Evolutionary conservation across 352 stramenopile genomes (phyloP).

Genomic region (Pythium rhizo-oryzae): DNA sequence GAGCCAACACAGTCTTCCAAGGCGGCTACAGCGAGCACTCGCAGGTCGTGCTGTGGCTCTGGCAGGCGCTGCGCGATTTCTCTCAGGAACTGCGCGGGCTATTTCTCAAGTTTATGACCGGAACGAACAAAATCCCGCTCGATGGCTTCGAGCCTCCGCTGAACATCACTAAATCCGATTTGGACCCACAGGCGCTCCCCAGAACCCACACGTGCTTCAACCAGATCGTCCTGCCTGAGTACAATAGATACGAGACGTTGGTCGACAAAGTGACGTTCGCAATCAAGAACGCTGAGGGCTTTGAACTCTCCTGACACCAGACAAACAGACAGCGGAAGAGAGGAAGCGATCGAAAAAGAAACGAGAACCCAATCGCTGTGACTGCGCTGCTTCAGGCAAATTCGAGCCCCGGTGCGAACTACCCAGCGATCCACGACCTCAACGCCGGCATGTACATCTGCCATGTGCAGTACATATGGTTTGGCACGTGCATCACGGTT

Average conservation of each 20-base stretch:
- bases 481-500: conserved; percentile 9
- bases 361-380: conserved; percentile 7
- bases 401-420: conserved; percentile 19
- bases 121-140: conserved; percentile 80
- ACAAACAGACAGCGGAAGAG: no score
- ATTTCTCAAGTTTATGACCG: conserved; percentile 88
- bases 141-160: conserved; percentile 88
- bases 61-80: conserved; percentile 79
- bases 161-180: conserved; percentile 83
- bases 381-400: conserved; percentile 23
- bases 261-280: conserved; percentile 79
- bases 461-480: conserved; percentile 20
- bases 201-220: conserved; percentile 90
- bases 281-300: conserved; percentile 78
- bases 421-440: conserved; percentile 21
- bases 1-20: conserved; percentile 78
- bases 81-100: conserved; percentile 52
- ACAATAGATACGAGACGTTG: conserved; percentile 61
- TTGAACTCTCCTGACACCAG: conserved; percentile 69
- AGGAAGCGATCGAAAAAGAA: no score
- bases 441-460: conserved; percentile 21
- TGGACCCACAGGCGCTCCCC: conserved; percentile 67
- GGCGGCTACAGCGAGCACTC: conserved; percentile 79
- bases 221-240: conserved; percentile 86
- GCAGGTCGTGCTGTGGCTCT: conserved; percentile 84